These are phyloP conservation scores for Globisporangium rhizosaccharum DNA, from an alignment of 352 stramenopile genomes.

Conservation along the genomic window DNA sequence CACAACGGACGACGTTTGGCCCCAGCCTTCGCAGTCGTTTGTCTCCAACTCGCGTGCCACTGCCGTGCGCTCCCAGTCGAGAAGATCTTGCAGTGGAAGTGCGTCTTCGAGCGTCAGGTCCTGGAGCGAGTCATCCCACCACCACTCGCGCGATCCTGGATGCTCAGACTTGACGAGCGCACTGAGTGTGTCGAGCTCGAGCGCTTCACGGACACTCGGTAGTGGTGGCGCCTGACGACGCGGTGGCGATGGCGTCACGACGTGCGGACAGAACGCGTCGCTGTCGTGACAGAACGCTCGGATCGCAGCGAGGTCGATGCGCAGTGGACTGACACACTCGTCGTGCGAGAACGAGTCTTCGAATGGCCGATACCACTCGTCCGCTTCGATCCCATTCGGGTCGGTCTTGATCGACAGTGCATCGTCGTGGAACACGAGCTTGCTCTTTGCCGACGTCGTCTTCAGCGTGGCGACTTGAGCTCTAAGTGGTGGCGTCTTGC, in stretches of 20 bases:
- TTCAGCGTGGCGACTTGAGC: background rate
- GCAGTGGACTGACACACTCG: background rate
- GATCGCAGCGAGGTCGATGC: conserved; percentile 5
- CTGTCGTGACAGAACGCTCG: background rate
- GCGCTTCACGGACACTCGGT: conserved; percentile 13
- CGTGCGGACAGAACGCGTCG: background rate
- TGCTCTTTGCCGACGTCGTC: background rate
- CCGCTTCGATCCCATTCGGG: background rate
- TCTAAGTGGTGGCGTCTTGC: background rate
- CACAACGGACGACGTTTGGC: background rate
- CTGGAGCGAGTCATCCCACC: conserved; percentile 46
- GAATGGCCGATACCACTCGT: background rate
- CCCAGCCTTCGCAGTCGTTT: conserved; percentile 6
- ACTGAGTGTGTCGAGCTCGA: conserved; percentile 1
- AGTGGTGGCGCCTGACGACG: background rate
- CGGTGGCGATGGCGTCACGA: background rate
- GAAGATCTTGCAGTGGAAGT: conserved; percentile 27
- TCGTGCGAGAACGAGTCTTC: background rate
- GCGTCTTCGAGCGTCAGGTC: conserved; percentile 33
- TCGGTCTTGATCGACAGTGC: background rate
- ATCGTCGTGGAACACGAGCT: conserved; percentile 3
- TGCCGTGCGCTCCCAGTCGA: conserved; percentile 43
- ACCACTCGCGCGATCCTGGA: conserved; percentile 17
- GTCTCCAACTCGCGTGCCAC: background rate
- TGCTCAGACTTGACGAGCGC: conserved; percentile 12